Percentiles rank a stretch among this genome's conserved stretches.
Evolutionary conservation across 2,329 filamentous ascomycete genomes (phyloP).

Genomic region (Hypoxylon sp.): DNA sequence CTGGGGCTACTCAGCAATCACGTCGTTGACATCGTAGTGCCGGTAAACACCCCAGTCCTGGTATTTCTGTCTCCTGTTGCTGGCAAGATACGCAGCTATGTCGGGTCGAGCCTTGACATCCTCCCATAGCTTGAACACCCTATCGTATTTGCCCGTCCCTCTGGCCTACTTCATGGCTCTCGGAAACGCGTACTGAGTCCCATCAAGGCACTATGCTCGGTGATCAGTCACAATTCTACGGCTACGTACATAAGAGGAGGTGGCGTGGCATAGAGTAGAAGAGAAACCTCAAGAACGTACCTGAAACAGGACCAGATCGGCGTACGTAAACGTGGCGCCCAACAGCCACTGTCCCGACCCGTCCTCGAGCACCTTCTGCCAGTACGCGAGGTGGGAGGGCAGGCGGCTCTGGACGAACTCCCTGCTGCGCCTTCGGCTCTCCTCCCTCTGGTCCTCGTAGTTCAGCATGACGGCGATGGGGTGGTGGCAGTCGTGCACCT

Average conservation of each 20-base stretch:
- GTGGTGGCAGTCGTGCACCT: conserved; percentile 78
- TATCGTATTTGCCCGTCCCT: conserved; percentile 61
- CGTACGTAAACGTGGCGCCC: conserved; percentile 68
- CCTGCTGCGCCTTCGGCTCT: conserved; percentile 63
- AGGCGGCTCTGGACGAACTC: conserved; percentile 67
- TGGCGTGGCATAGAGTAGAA: neutral
- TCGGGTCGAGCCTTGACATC: conserved; percentile 67
- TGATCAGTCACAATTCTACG: too few relatives aligned
- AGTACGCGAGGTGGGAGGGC: conserved; percentile 68
- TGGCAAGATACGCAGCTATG: conserved; percentile 72
- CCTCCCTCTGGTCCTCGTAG: conserved; percentile 77
- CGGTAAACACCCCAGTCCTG: conserved; percentile 68
- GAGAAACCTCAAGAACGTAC: too few relatives aligned
- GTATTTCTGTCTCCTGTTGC: conserved; percentile 67
- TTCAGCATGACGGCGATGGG: conserved; percentile 64
- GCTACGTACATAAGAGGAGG: too few relatives aligned
- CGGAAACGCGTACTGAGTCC: conserved; percentile 70
- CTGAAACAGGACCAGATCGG: conserved; percentile 76
- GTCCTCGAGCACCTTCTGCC: conserved; percentile 67
- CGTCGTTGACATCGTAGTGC: conserved; percentile 74
- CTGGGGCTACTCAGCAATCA: conserved; percentile 37
- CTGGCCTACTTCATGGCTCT: conserved; percentile 65
- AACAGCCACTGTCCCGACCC: conserved; percentile 69
- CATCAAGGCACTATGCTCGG: conserved; percentile 56
- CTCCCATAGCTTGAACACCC: conserved; percentile 69